Conservation (phyloP, 106 monocot genomes). For the Agapanthus africanus region DNA sequence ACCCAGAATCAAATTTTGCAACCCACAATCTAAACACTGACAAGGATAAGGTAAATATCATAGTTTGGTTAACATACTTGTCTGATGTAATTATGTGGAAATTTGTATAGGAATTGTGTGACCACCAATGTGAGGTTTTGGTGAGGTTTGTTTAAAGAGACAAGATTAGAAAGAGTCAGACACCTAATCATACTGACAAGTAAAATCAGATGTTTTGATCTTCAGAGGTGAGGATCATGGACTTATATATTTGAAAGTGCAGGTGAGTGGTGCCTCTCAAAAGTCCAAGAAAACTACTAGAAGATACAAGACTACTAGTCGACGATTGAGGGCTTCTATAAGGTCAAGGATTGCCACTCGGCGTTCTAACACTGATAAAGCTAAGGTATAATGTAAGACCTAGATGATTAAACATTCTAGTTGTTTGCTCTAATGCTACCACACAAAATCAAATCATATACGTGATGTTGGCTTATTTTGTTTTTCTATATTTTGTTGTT, state of each 20-base stretch:
- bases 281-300: background rate
- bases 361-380: background rate
- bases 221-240: background rate
- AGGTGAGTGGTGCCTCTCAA: conserved; percentile 2
- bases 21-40: background rate
- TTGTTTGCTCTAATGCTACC: background rate
- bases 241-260: background rate
- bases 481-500: too few relatives aligned
- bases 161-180: background rate
- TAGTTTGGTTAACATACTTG: background rate
- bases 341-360: background rate
- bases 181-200: background rate
- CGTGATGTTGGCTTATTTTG: too few relatives aligned
- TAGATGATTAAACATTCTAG: background rate
- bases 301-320: conserved; percentile 3
- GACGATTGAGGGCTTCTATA: background rate
- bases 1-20: background rate
- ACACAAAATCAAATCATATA: too few relatives aligned
- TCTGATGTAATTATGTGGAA: background rate
- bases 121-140: too few relatives aligned
- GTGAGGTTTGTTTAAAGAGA: background rate
- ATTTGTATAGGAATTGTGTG: background rate
- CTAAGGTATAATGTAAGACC: conserved; percentile 5
- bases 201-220: background rate
- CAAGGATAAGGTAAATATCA: background rate